phyloP scores from a whole-genome alignment of 106 monocot species.

The Apostasia ramifera region DNA sequence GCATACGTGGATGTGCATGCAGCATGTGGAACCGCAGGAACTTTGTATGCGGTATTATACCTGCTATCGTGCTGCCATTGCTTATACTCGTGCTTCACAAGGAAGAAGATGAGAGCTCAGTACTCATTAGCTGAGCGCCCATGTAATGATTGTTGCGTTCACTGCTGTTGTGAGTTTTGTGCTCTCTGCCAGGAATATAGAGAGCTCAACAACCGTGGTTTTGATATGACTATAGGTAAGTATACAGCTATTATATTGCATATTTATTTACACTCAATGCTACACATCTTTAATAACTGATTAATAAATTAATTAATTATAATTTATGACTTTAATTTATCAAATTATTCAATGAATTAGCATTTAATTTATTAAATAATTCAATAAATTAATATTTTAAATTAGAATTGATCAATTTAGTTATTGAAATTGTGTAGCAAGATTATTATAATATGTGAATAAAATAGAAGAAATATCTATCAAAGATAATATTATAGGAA shows the following conservation, averaged over 20 bases:
- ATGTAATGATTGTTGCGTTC: constrained; percentile 9
- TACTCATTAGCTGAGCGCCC: constrained; percentile 5
- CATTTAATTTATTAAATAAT: neutral
- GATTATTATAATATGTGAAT: too few relatives aligned
- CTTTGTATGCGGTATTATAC: constrained; percentile 5
- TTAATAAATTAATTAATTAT: too few relatives aligned
- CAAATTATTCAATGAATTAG: neutral
- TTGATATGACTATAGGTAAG: constrained; percentile 13
- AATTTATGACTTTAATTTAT: neutral
- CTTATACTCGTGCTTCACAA: constrained; percentile 9
- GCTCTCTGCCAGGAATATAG: constrained; percentile 18
- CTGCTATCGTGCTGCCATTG: constrained; percentile 4
- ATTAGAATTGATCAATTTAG: neutral
- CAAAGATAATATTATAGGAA: too few relatives aligned
- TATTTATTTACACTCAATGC: neutral
- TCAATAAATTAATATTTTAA: neutral
- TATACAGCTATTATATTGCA: neutral
- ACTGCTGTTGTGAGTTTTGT: constrained; percentile 9
- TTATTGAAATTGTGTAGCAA: too few relatives aligned
- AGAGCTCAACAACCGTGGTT: constrained; percentile 12
- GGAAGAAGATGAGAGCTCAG: constrained; percentile 11
- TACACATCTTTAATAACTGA: neutral
- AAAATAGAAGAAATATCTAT: too few relatives aligned
- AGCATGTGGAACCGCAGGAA: constrained; percentile 10
- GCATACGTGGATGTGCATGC: neutral